Base-by-base conservation (phyloP, 441 rosid species). In the Adansonia grandidieri region DNA sequence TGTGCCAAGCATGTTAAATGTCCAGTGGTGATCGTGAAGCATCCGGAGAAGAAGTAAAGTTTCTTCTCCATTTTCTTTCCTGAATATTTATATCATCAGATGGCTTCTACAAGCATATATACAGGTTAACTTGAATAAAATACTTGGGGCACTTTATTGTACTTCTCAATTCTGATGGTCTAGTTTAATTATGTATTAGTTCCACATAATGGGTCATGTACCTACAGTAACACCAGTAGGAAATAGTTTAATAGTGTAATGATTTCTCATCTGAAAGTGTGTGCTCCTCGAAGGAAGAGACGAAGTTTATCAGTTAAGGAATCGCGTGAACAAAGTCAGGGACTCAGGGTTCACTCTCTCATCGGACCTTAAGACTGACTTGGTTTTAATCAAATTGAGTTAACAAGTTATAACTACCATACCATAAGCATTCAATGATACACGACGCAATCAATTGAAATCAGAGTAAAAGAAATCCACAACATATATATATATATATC, bases 1-100 rank as follows among this genome's bases (percentile, higher is more conserved):
- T 90, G 94, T 77, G 91, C 97, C 56, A 89, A 90, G 88, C 83
- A 85, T 71, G 97, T 81, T 1, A 89, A 83, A 79, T 93, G 96
- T 77, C 94, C 93, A 0, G 92, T 90, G 60, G 89, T 87, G 76
- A 91, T 93, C 19, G 93, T 93, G 53, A 93, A 91, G 89, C 85
- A 83, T 11, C 62, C 79, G 6, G 51, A 56, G 64, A 63, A 79
- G 11, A 51, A 32, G 20, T 79, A 51, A 83, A 13, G 11, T 40
- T 48, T 42, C 7, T 66, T 53, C 15, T 6, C 45, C 45, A n/a
- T 15, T 37, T 24, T 42, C 1, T 63, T 28, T 9, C 17, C 19
- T 45, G 32, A 10, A 17, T 37, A 4, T 37, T 37, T 37, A n/a
- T 45, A 48, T 44, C 19, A n/a, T 28, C 78, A 1, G 4, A 28